phyloP scores from a whole-genome alignment of 2,329 filamentous ascomycete species.

The Coniochaeta sp. region DNA sequence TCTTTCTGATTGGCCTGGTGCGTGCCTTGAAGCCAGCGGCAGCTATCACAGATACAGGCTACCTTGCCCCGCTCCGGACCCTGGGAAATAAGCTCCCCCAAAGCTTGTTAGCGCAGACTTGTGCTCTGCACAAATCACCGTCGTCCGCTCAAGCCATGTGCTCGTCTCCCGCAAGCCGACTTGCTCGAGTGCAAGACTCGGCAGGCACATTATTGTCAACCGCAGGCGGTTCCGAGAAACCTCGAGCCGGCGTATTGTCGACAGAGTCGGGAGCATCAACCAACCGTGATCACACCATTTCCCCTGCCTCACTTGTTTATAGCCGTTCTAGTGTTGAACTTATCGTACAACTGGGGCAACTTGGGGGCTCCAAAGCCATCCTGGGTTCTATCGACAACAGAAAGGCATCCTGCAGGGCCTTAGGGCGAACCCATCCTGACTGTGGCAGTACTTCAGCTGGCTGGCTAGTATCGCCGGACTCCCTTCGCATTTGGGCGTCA shows the following conservation, averaged over 20 bases:
- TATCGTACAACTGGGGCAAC: neutral
- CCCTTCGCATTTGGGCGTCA: neutral
- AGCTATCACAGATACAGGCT: neutral
- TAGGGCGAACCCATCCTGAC: neutral
- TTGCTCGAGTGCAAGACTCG: neutral
- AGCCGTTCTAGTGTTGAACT: neutral
- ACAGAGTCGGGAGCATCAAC: neutral
- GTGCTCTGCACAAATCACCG: slow-evolving; percentile 4
- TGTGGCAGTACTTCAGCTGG: neutral
- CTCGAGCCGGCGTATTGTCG: neutral
- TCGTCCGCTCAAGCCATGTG: slow-evolving; percentile 5
- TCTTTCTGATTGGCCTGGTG: neutral
- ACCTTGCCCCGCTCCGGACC: neutral
- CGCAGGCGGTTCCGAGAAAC: neutral
- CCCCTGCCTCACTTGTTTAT: neutral
- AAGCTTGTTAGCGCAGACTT: neutral
- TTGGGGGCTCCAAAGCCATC: neutral
- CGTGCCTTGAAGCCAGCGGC: neutral
- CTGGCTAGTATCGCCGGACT: neutral
- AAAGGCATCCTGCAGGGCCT: neutral
- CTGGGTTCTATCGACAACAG: neutral
- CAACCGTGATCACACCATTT: neutral
- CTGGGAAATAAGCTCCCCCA: neutral
- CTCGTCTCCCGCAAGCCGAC: neutral
- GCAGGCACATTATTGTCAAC: neutral